A percentile compares a stretch with the other conserved stretches of the same genome.
Evolutionary conservation across 495 filamentous ascomycete species (phyloP).

Genomic region (Pseudomonodictys pantanalensis): DNA sequence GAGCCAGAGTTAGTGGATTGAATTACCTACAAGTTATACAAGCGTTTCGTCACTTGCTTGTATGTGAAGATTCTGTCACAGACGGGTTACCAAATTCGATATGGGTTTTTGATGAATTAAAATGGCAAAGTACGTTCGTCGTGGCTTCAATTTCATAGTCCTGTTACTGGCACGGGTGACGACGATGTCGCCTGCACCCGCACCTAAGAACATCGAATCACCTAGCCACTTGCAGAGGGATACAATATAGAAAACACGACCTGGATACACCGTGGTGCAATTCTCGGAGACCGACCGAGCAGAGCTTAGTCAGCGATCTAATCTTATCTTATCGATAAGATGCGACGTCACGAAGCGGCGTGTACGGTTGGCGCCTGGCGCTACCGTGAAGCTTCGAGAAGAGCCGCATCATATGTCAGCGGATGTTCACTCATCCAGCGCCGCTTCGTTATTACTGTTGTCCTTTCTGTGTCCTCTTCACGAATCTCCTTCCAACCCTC

Average conservation of each 20-base stretch:
- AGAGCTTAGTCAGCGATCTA: background rate
- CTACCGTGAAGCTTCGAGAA: slow-evolving; percentile 22
- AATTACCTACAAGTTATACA: slow-evolving; percentile 16
- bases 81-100: too few species aligned
- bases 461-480: slow-evolving; percentile 6
- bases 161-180: too few species aligned
- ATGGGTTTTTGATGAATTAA: too few species aligned
- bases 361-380: slow-evolving; percentile 7
- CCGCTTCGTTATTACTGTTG: background rate
- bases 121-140: too few species aligned
- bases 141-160: too few species aligned
- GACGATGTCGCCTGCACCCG: too few species aligned
- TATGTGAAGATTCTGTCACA: too few species aligned
- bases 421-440: background rate
- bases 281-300: background rate
- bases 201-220: too few species aligned
- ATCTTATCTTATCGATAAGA: slow-evolving; percentile 12
- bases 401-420: slow-evolving; percentile 8
- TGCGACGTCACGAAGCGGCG: slow-evolving; percentile 15
- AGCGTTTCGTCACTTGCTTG: too few species aligned
- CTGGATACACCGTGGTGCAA: background rate
- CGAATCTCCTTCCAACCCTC: background rate
- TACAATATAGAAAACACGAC: too few species aligned
- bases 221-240: too few species aligned
- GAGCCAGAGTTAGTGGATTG: slow-evolving; percentile 24